Evolutionary conservation across 176 grass and related monocot species (phyloP), one percentile per base, ranked within the genome.

Genomic region (Eremochloa ophiuroides): DNA sequence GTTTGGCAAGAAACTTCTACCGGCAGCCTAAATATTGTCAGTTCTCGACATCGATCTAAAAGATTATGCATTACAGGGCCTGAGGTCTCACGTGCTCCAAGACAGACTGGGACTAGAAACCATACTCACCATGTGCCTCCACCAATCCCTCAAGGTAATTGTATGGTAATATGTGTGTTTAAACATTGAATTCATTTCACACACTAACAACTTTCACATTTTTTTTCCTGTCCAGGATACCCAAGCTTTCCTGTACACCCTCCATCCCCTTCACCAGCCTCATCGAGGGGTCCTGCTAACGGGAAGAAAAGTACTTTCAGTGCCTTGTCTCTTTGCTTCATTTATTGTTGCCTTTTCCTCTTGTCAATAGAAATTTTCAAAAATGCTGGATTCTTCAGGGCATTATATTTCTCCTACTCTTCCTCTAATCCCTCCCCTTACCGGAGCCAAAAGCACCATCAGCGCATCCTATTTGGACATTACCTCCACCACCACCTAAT

Each of bases 401-500:
- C 44, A 75, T 64, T 64, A 28, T 72, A n/a, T 80, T 80, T 90
- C 87, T 91, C 91, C 93, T 72, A 77, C 71, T 62, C 82, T 85
- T 72, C 87, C 93, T 41, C 82, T 85, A 69, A 72, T 77, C 8
- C 86, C 91, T 86, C 58, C 90, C 37, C 48, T 84, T 84, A 33
- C 68, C 30, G 11, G 81, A 84, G 23, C 77, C 91, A 29, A 89
- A 47, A 70, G 91, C 82, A 88, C 83, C 87, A 69, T 73, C 81
- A 81, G 66, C 91, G 43, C 91, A 87, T 79, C 82, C 82, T 84
- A 82, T 92, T 17, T 91, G 91, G 97, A 47, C 91, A 76, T 79
- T 99, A 69, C 97, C 97, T 40, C 97, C 97, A 46, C 97, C 97
- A 13, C 97, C 97, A 85, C 97, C 97, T 84, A 96, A 99, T 83